These are phyloP conservation scores for Sporisorium iseilematis-ciliati DNA, from an alignment of 1,284 basidiomycete species.

Conservation along the genomic window DNA sequence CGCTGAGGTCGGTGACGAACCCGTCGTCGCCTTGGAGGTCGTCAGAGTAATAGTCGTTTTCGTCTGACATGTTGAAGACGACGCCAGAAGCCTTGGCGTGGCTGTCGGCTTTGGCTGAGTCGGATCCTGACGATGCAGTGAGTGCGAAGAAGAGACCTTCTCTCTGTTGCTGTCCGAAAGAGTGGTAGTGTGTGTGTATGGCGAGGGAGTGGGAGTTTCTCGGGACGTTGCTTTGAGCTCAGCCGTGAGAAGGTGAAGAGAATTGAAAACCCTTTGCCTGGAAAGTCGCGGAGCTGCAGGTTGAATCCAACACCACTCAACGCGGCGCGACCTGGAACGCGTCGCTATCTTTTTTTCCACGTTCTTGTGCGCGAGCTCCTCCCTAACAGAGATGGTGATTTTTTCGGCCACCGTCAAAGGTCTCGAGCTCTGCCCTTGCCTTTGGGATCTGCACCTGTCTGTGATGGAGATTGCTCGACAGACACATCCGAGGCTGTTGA, in stretches of 20 bases:
- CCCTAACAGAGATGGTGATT: background rate
- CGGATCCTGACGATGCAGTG: background rate
- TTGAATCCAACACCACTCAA: conserved; percentile 49
- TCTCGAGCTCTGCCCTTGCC: background rate
- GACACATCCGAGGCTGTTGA: conserved; percentile 2
- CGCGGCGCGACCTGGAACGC: conserved; percentile 40
- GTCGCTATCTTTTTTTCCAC: conserved; percentile 7
- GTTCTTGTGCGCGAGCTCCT: background rate
- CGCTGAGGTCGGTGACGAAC: conserved; percentile 39
- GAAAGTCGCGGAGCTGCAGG: conserved; percentile 18
- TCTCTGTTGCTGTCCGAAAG: background rate
- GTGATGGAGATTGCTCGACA: background rate
- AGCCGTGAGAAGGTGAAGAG: background rate
- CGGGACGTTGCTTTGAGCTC: background rate
- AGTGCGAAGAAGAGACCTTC: background rate
- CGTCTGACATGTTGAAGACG: conserved; percentile 28
- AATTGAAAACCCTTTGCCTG: background rate
- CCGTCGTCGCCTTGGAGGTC: conserved; percentile 55
- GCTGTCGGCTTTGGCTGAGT: background rate
- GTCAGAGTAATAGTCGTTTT: conserved; percentile 53
- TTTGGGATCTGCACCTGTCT: background rate
- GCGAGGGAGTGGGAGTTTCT: background rate
- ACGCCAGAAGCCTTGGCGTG: background rate
- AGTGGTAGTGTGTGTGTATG: too few relatives aligned
- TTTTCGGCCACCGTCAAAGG: background rate